These are phyloP conservation scores for Diaporthe aspalathi DNA, from an alignment of 2,329 filamentous ascomycete genomes.

Conservation along the genomic window DNA sequence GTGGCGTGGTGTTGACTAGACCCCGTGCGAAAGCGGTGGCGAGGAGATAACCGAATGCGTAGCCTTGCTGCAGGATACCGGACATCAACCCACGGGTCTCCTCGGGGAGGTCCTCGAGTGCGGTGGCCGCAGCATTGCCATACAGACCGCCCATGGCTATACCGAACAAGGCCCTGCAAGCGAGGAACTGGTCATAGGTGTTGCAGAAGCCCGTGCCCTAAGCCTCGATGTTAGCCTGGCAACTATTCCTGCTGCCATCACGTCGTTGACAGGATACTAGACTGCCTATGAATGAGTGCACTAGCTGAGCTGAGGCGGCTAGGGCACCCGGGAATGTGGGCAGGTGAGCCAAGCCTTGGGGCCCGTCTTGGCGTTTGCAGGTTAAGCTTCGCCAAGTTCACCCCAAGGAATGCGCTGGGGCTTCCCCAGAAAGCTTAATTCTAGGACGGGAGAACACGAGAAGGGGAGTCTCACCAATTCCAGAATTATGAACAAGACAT, in stretches of 20 bases:
- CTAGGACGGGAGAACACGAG: neutral
- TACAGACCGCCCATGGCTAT: constrained; percentile 86
- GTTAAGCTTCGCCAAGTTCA: constrained; percentile 21
- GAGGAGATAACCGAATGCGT: constrained; percentile 73
- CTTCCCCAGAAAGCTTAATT: constrained; percentile 21
- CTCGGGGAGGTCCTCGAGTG: constrained; percentile 77
- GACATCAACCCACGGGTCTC: constrained; percentile 79
- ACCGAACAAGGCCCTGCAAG: constrained; percentile 80
- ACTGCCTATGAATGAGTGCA: too few species aligned
- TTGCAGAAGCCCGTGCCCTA: constrained; percentile 74
- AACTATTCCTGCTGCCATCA: neutral
- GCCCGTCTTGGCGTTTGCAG: constrained; percentile 29
- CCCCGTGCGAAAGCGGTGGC: constrained; percentile 70
- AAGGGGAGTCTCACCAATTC: constrained; percentile 68
- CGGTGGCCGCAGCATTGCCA: constrained; percentile 83
- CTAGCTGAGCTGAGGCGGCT: too few species aligned
- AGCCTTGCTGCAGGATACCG: constrained; percentile 81
- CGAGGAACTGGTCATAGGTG: constrained; percentile 78
- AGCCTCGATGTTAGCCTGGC: constrained; percentile 13
- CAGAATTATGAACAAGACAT: constrained; percentile 76
- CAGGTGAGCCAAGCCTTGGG: constrained; percentile 19
- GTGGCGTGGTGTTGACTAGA: constrained; percentile 79
- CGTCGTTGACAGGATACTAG: too few species aligned
- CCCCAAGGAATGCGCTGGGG: neutral
- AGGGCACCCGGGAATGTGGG: constrained; percentile 19